Conservation (phyloP, 768 basidiomycete genomes). For the Tremella mesenterica region DNA sequence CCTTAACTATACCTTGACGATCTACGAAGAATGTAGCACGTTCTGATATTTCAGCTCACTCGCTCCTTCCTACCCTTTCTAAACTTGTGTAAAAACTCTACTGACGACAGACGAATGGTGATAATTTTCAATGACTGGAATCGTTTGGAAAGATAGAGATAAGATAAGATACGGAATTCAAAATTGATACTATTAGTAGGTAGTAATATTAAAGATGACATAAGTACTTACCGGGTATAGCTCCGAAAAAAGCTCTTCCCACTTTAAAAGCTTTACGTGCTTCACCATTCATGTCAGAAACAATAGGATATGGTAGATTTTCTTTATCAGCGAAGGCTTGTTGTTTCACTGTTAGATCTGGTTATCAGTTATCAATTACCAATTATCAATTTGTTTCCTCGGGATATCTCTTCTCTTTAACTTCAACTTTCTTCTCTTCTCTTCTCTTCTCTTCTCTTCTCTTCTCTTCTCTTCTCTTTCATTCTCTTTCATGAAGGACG, state of each 20-base stretch:
- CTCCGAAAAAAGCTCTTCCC: slow-evolving; percentile 60
- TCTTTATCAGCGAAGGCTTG: slow-evolving; percentile 59
- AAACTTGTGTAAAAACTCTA: too few species aligned
- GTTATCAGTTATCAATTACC: neutral
- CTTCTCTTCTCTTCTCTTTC: too few species aligned
- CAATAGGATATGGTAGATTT: slow-evolving; percentile 55
- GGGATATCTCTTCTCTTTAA: too few species aligned
- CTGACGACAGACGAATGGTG: neutral
- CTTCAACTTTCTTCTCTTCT: too few species aligned
- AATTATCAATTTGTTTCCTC: neutral
- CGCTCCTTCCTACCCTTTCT: too few species aligned
- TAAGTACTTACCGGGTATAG: slow-evolving; percentile 47
- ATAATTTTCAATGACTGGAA: slow-evolving; percentile 30
- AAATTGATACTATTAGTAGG: too few species aligned
- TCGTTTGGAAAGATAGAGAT: neutral
- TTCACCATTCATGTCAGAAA: slow-evolving; percentile 61
- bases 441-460: too few species aligned
- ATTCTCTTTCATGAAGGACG: too few species aligned
- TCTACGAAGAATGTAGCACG: slow-evolving; percentile 73
- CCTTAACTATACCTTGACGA: slow-evolving; percentile 60
- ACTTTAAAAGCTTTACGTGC: slow-evolving; percentile 59
- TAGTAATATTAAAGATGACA: neutral
- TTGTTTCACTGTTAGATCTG: slow-evolving; percentile 63
- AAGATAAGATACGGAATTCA: too few species aligned
- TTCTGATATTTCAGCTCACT: slow-evolving; percentile 21